phyloP scores from a whole-genome alignment of 495 filamentous ascomycete species.

The Podospora didyma region DNA sequence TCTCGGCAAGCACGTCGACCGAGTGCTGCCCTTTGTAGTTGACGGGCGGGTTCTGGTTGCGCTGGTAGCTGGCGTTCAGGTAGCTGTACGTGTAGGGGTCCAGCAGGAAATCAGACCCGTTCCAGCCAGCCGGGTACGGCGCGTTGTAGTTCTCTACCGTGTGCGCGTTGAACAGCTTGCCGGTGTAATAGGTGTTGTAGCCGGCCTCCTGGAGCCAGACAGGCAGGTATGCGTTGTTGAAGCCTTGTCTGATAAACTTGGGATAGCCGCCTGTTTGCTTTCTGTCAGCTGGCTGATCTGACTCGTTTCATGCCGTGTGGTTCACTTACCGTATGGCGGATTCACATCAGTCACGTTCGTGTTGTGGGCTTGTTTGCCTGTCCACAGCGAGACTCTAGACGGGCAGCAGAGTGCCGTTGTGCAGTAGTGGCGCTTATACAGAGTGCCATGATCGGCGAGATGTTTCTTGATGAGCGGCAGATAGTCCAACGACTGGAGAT shows the following conservation, averaged over 20 bases:
- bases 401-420: constrained; percentile 64
- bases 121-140: constrained; percentile 56
- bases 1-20: constrained; percentile 59
- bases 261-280: constrained; percentile 61
- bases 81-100: constrained; percentile 72
- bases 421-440: constrained; percentile 56
- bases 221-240: constrained; percentile 64
- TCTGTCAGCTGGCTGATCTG: constrained; percentile 2
- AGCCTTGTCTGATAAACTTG: constrained; percentile 61
- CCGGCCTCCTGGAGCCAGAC: constrained; percentile 66
- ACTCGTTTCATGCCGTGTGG: background rate
- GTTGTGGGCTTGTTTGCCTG: constrained; percentile 66
- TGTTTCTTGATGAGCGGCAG: constrained; percentile 52
- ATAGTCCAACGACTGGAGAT: constrained; percentile 56
- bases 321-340: constrained; percentile 52
- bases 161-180: constrained; percentile 69
- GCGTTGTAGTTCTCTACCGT: constrained; percentile 54
- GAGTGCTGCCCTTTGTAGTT: constrained; percentile 56
- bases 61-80: constrained; percentile 61
- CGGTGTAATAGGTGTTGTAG: constrained; percentile 71
- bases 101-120: constrained; percentile 60
- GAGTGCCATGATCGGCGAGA: constrained; percentile 50
- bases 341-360: constrained; percentile 70
- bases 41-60: constrained; percentile 55
- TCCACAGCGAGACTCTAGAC: constrained; percentile 59